These are phyloP conservation scores for Hygrophila difformis DNA, from an alignment of 257 asterid species.

Conservation along the genomic window DNA sequence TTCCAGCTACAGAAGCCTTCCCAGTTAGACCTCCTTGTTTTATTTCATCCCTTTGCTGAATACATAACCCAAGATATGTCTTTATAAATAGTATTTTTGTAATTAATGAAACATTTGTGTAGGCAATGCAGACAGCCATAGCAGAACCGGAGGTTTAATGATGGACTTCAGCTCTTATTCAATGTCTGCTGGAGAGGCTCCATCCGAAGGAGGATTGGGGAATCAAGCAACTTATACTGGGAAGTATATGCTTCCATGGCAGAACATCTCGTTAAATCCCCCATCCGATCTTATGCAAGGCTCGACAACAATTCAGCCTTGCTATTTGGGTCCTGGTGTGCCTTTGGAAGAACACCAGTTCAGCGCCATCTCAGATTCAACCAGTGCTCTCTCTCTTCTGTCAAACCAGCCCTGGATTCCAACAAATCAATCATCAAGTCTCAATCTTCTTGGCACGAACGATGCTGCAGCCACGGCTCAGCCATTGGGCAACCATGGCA, in stretches of 20 bases:
- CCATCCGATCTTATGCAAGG: conserved; percentile 35
- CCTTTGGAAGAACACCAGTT: conserved; percentile 42
- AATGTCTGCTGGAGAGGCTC: conserved; percentile 30
- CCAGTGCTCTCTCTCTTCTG: conserved; percentile 97
- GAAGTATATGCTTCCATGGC: conserved; percentile 40
- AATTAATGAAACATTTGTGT: not conserved
- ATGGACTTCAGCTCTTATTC: conserved; percentile 58
- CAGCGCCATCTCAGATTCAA: conserved; percentile 37
- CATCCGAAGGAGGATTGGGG: conserved; percentile 24
- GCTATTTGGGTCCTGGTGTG: conserved; percentile 12
- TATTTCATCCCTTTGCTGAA: not conserved
- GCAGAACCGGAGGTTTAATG: conserved; percentile 53
- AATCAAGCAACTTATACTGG: conserved; percentile 11
- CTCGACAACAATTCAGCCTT: conserved; percentile 24
- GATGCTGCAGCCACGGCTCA: conserved; percentile 29
- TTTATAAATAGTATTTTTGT: no score
- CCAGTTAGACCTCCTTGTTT: conserved; percentile 21
- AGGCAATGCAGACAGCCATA: conserved; percentile 33
- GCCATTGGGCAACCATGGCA: conserved; percentile 16
- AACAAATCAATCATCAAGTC: conserved; percentile 32
- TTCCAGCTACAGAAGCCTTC: conserved; percentile 31
- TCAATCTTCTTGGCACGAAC: conserved; percentile 26
- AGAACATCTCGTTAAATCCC: conserved; percentile 35
- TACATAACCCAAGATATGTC: no score
- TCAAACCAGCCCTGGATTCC: conserved; percentile 63